Evolutionary conservation across 805 yeast genomes (phyloP), one percentile per base, ranked within the genome.

Genomic region (Candida tibetensis): DNA sequence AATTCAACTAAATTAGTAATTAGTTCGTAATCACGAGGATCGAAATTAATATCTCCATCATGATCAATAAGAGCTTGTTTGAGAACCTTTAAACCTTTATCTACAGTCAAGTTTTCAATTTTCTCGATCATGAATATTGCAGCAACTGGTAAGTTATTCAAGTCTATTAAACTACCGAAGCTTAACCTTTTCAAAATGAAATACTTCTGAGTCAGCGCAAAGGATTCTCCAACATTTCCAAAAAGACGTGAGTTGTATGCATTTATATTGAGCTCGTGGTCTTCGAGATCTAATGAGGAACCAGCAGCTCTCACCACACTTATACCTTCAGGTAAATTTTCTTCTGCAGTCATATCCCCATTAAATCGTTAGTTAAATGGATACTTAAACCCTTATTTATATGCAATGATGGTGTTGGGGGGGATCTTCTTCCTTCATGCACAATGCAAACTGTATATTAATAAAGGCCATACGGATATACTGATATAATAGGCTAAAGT

Each of bases 81-180:
- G 30, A 79, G 51, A 28, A 75, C 63, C 8, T 58, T 58, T 1
- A 66, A 26, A 0, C 77, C 68, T 27, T 72, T 73, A 2, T 60
- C 66, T 10, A 58, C 48, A 3, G 64, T 36, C 47, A 71, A 44
- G 19, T 47, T 42, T 46, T 56, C 62, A 32, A 71, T 60, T 41
- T 64, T 67, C 22, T 64, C 69, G 39, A 69, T 57, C 62, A 74
- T 66, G 46, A 58, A 71, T 13, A 64, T 50, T 10, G 60, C 69
- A 8, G 47, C 44, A 5, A 45, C 40, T 4, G 69, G 69, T 33
- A 64, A 48, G 33, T 59, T 58, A 15, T 56, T 60, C 36, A 52
- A 48, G 17, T 49, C 17, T 1, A 39, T 51, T 40, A 63, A 52
- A 19, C 52, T 53, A 15, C 56, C 64, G 31, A 45, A 52, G 32